These are phyloP conservation scores for Hura crepitans DNA, from an alignment of 441 rosid species.

Conservation along the genomic window DNA sequence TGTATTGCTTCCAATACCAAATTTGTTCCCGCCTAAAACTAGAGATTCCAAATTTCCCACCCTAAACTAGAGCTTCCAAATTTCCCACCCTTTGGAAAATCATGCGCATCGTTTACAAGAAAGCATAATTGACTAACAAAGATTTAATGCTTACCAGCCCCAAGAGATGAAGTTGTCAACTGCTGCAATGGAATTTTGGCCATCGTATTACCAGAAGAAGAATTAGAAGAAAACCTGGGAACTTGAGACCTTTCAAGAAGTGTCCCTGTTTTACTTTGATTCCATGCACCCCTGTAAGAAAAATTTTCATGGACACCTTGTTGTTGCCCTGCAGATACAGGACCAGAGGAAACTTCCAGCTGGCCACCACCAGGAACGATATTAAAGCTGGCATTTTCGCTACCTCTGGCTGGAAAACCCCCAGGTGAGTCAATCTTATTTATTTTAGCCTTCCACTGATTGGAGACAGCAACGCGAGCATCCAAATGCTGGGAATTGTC, in stretches of 20 bases:
- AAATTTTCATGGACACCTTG: constrained; percentile 43
- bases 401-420: constrained; percentile 39
- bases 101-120: background rate
- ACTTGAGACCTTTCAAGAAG: constrained; percentile 50
- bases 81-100: constrained; percentile 4
- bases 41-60: background rate
- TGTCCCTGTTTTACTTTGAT: constrained; percentile 41
- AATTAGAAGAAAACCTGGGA: constrained; percentile 47
- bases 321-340: constrained; percentile 34
- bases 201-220: constrained; percentile 33
- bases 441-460: constrained; percentile 58
- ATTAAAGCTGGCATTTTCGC: constrained; percentile 39
- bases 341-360: constrained; percentile 41
- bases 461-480: constrained; percentile 31
- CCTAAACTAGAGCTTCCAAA: background rate
- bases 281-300: constrained; percentile 44
- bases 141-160: constrained; percentile 35
- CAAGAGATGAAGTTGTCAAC: constrained; percentile 34
- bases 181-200: constrained; percentile 41
- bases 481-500: constrained; percentile 57
- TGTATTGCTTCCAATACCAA: background rate
- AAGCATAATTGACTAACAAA: constrained; percentile 14
- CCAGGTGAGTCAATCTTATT: constrained; percentile 59
- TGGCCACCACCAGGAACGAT: constrained; percentile 38
- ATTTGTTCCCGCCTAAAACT: background rate